These are phyloP conservation scores for Mucor lusitanicus DNA, from an alignment of 371 early-diverging fungal genomes.

Conservation along the genomic window DNA sequence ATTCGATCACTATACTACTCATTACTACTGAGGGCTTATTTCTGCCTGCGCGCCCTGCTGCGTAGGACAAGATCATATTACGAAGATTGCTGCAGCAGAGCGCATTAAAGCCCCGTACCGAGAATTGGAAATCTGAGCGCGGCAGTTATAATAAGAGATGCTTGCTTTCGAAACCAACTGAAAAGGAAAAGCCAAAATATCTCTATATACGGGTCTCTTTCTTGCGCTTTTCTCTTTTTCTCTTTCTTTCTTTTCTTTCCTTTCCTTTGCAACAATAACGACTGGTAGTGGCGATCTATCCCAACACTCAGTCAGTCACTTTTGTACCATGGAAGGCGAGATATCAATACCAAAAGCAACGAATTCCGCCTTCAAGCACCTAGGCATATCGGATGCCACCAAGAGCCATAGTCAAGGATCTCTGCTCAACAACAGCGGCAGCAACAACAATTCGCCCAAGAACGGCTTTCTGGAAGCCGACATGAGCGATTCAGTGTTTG, in stretches of 20 bases:
- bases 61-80: neutral
- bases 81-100: neutral
- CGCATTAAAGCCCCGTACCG: neutral
- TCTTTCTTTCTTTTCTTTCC: neutral
- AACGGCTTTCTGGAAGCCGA: constrained; percentile 27
- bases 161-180: constrained; percentile 10
- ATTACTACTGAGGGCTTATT: neutral
- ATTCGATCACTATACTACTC: neutral
- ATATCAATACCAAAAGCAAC: constrained; percentile 1
- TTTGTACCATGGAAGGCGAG: constrained; percentile 1
- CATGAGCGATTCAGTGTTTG: constrained; percentile 38
- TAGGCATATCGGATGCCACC: neutral
- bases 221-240: neutral
- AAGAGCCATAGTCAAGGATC: constrained; percentile 1
- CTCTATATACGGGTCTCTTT: neutral
- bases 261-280: neutral
- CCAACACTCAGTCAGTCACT: neutral
- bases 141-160: neutral
- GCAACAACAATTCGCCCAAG: neutral
- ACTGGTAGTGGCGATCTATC: neutral
- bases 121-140: neutral
- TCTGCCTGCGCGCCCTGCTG: too few relatives aligned
- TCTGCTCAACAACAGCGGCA: neutral
- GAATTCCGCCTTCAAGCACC: constrained; percentile 5
- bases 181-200: constrained; percentile 10